Percentiles rank a stretch among this genome's conserved stretches.
Evolutionary conservation across 768 basidiomycete species (phyloP).

Genomic region (Auricularia heimuer): DNA sequence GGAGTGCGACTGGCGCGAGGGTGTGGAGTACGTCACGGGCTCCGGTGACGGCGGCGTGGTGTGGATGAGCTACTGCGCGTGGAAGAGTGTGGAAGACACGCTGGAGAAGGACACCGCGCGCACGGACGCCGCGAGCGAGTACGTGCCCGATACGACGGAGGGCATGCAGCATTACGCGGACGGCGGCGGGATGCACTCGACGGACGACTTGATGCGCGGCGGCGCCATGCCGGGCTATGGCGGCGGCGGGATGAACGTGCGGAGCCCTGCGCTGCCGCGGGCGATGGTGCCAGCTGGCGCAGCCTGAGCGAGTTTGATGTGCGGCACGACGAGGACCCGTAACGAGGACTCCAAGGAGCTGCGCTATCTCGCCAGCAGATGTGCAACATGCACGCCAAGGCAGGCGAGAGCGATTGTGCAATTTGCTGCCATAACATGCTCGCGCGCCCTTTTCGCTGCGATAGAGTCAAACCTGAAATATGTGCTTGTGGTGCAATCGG

Average conservation of each 20-base stretch:
- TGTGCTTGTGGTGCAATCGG: too few species aligned
- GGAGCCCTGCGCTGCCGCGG: background rate
- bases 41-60: slow-evolving; percentile 36
- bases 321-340: background rate
- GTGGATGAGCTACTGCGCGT: slow-evolving; percentile 67
- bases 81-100: slow-evolving; percentile 78
- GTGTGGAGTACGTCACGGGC: slow-evolving; percentile 59
- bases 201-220: background rate
- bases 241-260: background rate
- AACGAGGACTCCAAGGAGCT: background rate
- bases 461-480: too few species aligned
- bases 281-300: background rate
- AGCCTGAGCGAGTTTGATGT: background rate
- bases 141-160: slow-evolving; percentile 8
- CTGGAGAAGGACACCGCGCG: slow-evolving; percentile 50
- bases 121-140: slow-evolving; percentile 10
- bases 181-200: background rate
- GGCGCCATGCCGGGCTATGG: background rate
- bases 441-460: too few species aligned
- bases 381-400: too few species aligned
- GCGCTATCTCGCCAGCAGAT: too few species aligned
- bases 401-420: too few species aligned
- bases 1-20: slow-evolving; percentile 70
- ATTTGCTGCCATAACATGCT: too few species aligned
- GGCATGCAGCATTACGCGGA: background rate